Evolutionary conservation across 2,329 filamentous ascomycete species (phyloP).

Genomic region (Sporothrix pallida): DNA sequence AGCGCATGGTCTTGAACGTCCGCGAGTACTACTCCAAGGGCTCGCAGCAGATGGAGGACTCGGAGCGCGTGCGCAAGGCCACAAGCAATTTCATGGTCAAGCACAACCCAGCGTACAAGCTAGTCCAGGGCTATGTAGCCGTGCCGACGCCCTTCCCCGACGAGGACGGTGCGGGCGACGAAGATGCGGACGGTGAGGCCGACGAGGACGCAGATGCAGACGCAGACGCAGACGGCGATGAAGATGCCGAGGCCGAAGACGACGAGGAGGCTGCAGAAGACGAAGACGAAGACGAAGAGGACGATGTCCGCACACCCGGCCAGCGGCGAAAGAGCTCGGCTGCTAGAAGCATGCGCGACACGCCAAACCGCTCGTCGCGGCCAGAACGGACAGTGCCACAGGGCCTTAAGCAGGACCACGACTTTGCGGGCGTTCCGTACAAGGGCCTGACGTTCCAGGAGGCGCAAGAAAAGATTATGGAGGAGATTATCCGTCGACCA

Average conservation of each 20-base stretch:
- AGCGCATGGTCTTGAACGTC: constrained; percentile 85
- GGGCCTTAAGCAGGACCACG: constrained; percentile 51
- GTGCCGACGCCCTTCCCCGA: constrained; percentile 74
- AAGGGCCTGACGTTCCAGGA: constrained; percentile 78
- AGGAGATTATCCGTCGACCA: constrained; percentile 72
- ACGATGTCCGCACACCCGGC: constrained; percentile 34
- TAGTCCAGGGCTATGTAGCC: constrained; percentile 68
- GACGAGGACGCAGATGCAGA: constrained; percentile 46
- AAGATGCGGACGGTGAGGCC: constrained; percentile 37
- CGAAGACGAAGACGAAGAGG: constrained; percentile 41
- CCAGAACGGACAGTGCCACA: constrained; percentile 32
- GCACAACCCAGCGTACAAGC: constrained; percentile 80
- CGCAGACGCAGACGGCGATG: constrained; percentile 48
- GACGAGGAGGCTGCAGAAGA: constrained; percentile 40
- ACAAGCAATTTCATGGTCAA: constrained; percentile 88
- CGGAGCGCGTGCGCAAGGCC: constrained; percentile 84
- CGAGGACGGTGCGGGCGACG: constrained; percentile 46
- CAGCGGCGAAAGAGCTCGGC: constrained; percentile 38
- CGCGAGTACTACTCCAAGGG: constrained; percentile 81
- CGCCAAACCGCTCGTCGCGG: constrained; percentile 32
- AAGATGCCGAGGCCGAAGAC: constrained; percentile 35
- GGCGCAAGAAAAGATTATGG: constrained; percentile 83
- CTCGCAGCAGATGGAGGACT: constrained; percentile 78
- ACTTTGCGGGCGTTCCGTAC: constrained; percentile 65
- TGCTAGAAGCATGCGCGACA: constrained; percentile 25